Evolutionary conservation across 768 basidiomycete species (phyloP).

Genomic region (Panus rudis): DNA sequence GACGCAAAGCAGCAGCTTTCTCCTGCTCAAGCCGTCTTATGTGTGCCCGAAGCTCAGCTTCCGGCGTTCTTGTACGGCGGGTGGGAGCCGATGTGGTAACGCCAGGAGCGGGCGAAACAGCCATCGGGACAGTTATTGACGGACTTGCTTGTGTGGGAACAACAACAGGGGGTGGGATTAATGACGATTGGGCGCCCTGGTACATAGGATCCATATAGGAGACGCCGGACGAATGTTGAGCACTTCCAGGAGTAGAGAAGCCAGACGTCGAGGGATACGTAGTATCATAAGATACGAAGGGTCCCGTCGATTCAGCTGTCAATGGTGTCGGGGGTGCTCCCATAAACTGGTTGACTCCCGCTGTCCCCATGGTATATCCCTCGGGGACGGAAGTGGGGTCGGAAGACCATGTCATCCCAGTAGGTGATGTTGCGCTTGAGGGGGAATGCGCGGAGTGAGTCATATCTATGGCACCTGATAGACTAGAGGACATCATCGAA

Average conservation of each 20-base stretch:
- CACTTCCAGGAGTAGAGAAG: conserved; percentile 5
- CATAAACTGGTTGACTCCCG: neutral
- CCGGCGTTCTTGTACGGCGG: conserved; percentile 21
- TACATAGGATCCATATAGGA: too few relatives aligned
- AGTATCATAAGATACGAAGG: conserved; percentile 10
- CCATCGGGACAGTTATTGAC: conserved; percentile 21
- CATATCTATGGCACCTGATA: conserved; percentile 58
- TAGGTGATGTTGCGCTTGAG: conserved; percentile 18
- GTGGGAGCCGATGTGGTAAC: conserved; percentile 17
- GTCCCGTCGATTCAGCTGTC: neutral
- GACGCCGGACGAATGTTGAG: conserved; percentile 7
- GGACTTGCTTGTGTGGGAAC: conserved; percentile 16
- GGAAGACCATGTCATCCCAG: conserved; percentile 19
- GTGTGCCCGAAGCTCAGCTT: conserved; percentile 49
- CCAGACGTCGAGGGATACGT: conserved; percentile 9
- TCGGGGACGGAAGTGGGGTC: conserved; percentile 15
- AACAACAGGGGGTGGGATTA: conserved; percentile 14
- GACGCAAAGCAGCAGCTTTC: too few relatives aligned
- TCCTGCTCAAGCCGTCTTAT: conserved; percentile 55
- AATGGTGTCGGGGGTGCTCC: neutral
- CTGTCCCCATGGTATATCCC: conserved; percentile 3
- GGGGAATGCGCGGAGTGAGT: conserved; percentile 21
- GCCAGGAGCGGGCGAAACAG: conserved; percentile 22
- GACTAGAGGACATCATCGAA: conserved; percentile 37
- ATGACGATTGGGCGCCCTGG: conserved; percentile 10